A percentile compares a stretch with the other conserved stretches of the same genome.
phyloP scores from a whole-genome alignment of 2,329 filamentous ascomycete species.

The Conoideocrella luteorostrata region DNA sequence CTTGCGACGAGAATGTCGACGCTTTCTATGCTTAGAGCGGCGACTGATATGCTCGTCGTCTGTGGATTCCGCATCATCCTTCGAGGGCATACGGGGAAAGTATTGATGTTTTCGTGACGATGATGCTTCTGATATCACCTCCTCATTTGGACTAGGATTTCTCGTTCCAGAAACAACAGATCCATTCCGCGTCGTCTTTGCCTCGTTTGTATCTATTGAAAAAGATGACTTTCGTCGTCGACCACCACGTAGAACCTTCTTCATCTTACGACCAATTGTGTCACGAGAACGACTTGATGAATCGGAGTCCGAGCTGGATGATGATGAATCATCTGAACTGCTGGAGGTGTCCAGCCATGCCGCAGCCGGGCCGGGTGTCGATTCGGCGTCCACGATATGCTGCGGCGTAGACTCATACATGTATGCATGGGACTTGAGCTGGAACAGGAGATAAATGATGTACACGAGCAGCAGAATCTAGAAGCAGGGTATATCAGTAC shows the following conservation, averaged over 20 bases:
- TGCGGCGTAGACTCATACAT: conserved; percentile 91
- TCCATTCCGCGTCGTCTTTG: conserved; percentile 28
- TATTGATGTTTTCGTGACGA: conserved; percentile 29
- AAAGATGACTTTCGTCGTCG: conserved; percentile 72
- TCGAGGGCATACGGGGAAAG: conserved; percentile 29
- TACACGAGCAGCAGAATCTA: conserved; percentile 76
- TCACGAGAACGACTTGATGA: conserved; percentile 46
- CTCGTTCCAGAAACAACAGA: conserved; percentile 33
- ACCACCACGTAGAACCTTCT: conserved; percentile 64
- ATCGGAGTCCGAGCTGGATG: conserved; percentile 64
- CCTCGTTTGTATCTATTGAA: conserved; percentile 51
- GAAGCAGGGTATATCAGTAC: neutral
- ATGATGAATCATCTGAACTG: conserved; percentile 47
- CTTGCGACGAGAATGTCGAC: conserved; percentile 26
- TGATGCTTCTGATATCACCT: conserved; percentile 31
- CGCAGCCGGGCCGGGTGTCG: conserved; percentile 75
- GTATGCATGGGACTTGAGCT: conserved; percentile 86
- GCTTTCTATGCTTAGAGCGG: conserved; percentile 26
- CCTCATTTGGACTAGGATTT: conserved; percentile 28
- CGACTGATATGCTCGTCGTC: conserved; percentile 36
- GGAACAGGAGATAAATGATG: conserved; percentile 76
- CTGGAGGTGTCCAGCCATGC: conserved; percentile 72
- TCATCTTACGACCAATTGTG: conserved; percentile 70
- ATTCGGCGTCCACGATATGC: conserved; percentile 86
- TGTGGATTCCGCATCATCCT: conserved; percentile 36